A percentile compares a stretch with the other conserved stretches of the same genome.
These are phyloP conservation scores for Calvatia gigantea DNA, from an alignment of 768 basidiomycete species.

Conservation along the genomic window DNA sequence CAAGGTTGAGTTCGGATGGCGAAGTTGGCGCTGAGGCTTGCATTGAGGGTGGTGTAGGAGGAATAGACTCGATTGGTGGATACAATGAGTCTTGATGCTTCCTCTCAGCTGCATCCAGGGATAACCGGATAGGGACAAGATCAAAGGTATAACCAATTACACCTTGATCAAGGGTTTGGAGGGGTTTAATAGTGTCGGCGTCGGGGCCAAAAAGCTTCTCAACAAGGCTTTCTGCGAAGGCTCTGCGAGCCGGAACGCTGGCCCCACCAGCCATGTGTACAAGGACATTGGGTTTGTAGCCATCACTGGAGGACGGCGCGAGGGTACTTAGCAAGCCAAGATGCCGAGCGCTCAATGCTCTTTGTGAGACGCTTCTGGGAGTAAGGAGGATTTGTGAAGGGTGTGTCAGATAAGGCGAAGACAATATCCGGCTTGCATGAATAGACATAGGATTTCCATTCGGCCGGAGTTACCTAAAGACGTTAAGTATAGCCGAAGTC, in stretches of 20 bases:
- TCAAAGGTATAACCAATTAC: slow-evolving; percentile 71
- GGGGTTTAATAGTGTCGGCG: slow-evolving; percentile 44
- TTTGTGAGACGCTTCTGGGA: slow-evolving; percentile 80
- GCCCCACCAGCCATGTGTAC: slow-evolving; percentile 69
- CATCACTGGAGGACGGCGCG: slow-evolving; percentile 9
- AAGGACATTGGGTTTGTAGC: slow-evolving; percentile 33
- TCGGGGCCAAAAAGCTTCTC: slow-evolving; percentile 58
- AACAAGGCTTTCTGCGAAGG: slow-evolving; percentile 55
- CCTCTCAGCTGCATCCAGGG: slow-evolving; percentile 22
- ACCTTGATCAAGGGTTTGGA: slow-evolving; percentile 62
- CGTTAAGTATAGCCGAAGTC: not conserved
- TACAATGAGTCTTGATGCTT: not conserved
- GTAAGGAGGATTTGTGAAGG: slow-evolving; percentile 58
- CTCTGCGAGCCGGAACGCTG: slow-evolving; percentile 51
- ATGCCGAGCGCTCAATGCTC: slow-evolving; percentile 62
- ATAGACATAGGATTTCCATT: slow-evolving; percentile 54
- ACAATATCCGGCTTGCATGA: slow-evolving; percentile 65
- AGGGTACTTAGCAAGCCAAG: slow-evolving; percentile 65
- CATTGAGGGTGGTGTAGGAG: not conserved
- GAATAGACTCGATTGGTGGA: not conserved
- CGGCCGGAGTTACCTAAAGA: slow-evolving; percentile 46
- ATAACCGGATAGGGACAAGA: slow-evolving; percentile 44
- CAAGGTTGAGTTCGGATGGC: slow-evolving; percentile 1
- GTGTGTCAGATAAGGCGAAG: slow-evolving; percentile 67
- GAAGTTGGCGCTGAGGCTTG: slow-evolving; percentile 2